Base-by-base conservation (phyloP, 2,329 filamentous ascomycete genomes). In the Gaeumannomyces tritici region DNA sequence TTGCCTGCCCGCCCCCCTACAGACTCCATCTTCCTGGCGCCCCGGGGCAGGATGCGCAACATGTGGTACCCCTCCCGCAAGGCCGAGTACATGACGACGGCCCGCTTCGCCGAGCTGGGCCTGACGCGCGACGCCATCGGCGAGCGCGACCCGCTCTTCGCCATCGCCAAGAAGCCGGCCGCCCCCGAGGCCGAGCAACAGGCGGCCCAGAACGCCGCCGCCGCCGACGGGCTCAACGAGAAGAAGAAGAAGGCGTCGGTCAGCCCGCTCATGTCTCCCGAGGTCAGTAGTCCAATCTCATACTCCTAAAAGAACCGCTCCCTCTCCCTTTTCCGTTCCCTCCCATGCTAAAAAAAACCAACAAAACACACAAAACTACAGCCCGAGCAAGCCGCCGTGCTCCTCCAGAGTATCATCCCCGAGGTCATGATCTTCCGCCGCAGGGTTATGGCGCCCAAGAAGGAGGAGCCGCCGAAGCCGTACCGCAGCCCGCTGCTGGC, bases 1-100 rank as follows among this genome's bases (percentile, higher is more conserved):
- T 51, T 15, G 35, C 35, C 35, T 15, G 13, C n/a, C 18, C 8
- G 42, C 9, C 24, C 6, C 31, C 24, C 33, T 35, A 12, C 28
- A 73, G 73, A 71, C 58, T 65, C 73, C 55, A 68, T 75, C 63
- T 69, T 75, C 62, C 72, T 71, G 21, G 63, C 68, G 42, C 68
- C 72, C 62, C 69, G 71, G 61, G 73, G 73, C 63, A 71, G 71
- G 60, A 74, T 75, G 73, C 73, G 73, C 63, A 74, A 75, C 67
- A 63, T 69, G 27, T 74, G 73, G 73, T 74, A 68, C 62, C 72
- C 71, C 1, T 61, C 57, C 33, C 67, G 68, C 56, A 69, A 70
- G 64, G 73, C 73, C 62, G 73, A 74, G 63, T 75, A 74, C 67
- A 71, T 75, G 71, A 75, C 73, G 3, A 51, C 65, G 0, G 58